Conservation (phyloP, 2,329 filamentous ascomycete species). For the Colletotrichum kahawae region DNA sequence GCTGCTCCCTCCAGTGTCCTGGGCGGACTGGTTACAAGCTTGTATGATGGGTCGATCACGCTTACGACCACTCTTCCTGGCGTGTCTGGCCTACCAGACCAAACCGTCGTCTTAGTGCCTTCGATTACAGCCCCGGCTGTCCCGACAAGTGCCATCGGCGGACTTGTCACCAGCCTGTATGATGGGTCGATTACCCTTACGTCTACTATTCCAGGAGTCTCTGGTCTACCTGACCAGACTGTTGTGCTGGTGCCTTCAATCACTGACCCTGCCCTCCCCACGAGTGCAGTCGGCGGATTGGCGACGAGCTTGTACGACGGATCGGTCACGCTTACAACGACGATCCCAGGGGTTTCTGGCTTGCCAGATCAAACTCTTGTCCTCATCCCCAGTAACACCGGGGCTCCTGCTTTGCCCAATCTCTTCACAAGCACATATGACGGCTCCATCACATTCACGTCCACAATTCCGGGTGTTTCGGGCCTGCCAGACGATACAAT, state of each 20-base stretch:
- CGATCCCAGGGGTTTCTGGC: neutral
- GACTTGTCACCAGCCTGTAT: neutral
- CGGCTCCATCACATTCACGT: constrained; percentile 1
- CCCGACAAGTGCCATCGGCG: neutral
- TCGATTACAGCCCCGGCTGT: neutral
- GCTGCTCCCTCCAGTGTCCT: neutral
- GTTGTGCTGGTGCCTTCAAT: neutral
- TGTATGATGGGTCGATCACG: neutral
- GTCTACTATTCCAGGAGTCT: neutral
- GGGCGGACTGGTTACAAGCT: neutral
- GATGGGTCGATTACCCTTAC: neutral
- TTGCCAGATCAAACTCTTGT: neutral
- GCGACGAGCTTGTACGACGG: constrained; percentile 8
- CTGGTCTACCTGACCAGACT: neutral
- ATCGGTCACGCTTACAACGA: neutral
- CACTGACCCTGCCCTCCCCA: neutral
- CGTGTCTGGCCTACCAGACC: neutral
- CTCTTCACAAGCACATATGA: constrained; percentile 1
- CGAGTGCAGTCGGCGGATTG: neutral
- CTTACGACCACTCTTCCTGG: neutral
- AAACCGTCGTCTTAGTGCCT: neutral
- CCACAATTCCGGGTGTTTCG: neutral
- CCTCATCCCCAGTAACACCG: neutral
- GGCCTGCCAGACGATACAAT: neutral
- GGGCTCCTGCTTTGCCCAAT: neutral